Conservation (phyloP, 495 filamentous ascomycete genomes). For the Xanthoparmelia taractica region DNA sequence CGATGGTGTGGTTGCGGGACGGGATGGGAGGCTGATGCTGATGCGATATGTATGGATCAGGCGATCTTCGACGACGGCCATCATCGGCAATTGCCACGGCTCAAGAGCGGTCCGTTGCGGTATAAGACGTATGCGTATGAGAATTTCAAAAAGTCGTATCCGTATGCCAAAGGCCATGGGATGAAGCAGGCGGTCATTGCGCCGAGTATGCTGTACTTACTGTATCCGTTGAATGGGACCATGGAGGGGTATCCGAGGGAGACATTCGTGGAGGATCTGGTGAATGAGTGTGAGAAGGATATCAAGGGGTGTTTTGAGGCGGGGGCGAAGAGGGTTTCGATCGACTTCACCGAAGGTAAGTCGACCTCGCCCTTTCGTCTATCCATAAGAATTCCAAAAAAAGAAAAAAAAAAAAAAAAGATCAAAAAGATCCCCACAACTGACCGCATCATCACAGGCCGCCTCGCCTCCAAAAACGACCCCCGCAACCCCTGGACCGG, state of each 20-base stretch:
- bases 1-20: background rate
- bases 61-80: slow-evolving; percentile 41
- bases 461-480: slow-evolving; percentile 36
- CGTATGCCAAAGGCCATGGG: slow-evolving; percentile 23
- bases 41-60: background rate
- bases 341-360: slow-evolving; percentile 40
- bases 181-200: slow-evolving; percentile 41
- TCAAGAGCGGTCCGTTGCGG: slow-evolving; percentile 34
- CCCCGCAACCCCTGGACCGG: slow-evolving; percentile 39
- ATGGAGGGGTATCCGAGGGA: slow-evolving; percentile 34
- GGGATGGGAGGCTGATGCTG: too few relatives aligned
- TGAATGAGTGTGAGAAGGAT: slow-evolving; percentile 40
- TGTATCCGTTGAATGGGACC: slow-evolving; percentile 36
- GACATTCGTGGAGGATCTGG: slow-evolving; percentile 37
- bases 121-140: slow-evolving; percentile 40
- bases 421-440: too few relatives aligned
- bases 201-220: slow-evolving; percentile 39
- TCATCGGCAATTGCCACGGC: slow-evolving; percentile 35
- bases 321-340: slow-evolving; percentile 35
- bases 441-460: background rate
- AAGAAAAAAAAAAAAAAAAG: too few relatives aligned
- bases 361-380: background rate
- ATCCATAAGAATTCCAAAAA: too few relatives aligned
- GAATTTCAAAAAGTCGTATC: slow-evolving; percentile 32
- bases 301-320: slow-evolving; percentile 38